These are phyloP conservation scores for Aspergillus carbonarius DNA, from an alignment of 2,329 filamentous ascomycete species.

Conservation along the genomic window DNA sequence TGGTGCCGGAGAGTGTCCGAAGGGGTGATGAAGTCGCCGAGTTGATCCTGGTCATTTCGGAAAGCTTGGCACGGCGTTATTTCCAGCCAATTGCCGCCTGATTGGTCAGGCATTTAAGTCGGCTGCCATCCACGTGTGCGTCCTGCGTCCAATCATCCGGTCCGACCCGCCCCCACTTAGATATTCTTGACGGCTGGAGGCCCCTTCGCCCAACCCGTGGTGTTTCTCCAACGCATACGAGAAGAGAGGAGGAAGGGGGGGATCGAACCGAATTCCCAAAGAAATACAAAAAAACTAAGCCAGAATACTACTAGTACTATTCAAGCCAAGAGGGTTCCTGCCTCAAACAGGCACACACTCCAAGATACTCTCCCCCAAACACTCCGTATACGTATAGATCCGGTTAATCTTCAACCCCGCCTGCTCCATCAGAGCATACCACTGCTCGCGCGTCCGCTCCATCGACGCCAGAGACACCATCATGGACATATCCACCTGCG, in stretches of 20 bases:
- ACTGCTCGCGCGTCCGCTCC: slow-evolving; percentile 2
- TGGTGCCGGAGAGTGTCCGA: neutral
- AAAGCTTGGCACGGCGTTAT: neutral
- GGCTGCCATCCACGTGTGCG: too few species aligned
- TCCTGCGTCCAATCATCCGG: too few species aligned
- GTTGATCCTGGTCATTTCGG: neutral
- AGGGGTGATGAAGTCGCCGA: neutral
- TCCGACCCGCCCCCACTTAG: too few species aligned
- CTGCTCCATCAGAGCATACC: neutral
- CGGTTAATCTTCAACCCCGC: slow-evolving; percentile 1
- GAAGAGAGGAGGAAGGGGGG: too few species aligned
- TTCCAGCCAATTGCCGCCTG: neutral
- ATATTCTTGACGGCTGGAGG: too few species aligned
- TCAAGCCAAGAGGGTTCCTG: neutral
- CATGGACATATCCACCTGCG: slow-evolving; percentile 8
- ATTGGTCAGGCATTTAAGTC: too few species aligned
- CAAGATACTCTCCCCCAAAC: neutral
- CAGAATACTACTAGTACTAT: too few species aligned
- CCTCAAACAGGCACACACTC: too few species aligned
- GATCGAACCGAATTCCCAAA: too few species aligned
- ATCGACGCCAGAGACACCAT: neutral
- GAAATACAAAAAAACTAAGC: too few species aligned
- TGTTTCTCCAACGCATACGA: too few species aligned
- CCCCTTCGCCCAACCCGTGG: too few species aligned
- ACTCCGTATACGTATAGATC: neutral